A percentile compares a stretch with the other conserved stretches of the same genome.
Evolutionary conservation across 257 asterid species (phyloP).

Genomic region (Avicennia marina): DNA sequence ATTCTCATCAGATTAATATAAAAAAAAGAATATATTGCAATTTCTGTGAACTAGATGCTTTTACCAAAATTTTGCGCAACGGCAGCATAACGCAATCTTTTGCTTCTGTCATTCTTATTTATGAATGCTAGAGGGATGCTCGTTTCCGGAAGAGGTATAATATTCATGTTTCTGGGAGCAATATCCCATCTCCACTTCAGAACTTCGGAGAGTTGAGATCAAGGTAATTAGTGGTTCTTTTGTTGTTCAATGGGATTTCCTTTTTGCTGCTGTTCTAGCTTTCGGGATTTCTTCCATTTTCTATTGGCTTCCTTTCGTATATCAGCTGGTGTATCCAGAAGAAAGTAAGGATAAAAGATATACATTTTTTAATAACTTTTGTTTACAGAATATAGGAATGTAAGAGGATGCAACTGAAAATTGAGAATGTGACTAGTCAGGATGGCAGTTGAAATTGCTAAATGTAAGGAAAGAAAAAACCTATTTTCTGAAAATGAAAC

Average conservation of each 20-base stretch:
- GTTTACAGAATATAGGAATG: neutral
- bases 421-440: neutral
- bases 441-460: neutral
- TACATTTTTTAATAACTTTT: neutral
- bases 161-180: slow-evolving; percentile 90
- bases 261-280: neutral
- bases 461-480: neutral
- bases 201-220: slow-evolving; percentile 56
- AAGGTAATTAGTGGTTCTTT: slow-evolving; percentile 35
- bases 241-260: neutral
- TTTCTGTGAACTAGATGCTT: neutral
- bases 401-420: neutral
- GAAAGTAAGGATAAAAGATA: neutral
- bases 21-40: neutral
- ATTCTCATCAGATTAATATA: neutral
- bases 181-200: slow-evolving; percentile 77
- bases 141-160: slow-evolving; percentile 68
- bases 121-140: slow-evolving; percentile 56
- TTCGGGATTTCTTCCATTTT: too few species aligned
- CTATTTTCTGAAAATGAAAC: neutral
- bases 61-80: slow-evolving; percentile 1
- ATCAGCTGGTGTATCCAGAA: neutral
- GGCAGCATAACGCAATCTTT: neutral
- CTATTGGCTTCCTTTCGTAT: too few species aligned
- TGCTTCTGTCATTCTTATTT: slow-evolving; percentile 10